Evolutionary conservation across 495 filamentous ascomycete genomes (phyloP).

Genomic region (Collariella sp.): DNA sequence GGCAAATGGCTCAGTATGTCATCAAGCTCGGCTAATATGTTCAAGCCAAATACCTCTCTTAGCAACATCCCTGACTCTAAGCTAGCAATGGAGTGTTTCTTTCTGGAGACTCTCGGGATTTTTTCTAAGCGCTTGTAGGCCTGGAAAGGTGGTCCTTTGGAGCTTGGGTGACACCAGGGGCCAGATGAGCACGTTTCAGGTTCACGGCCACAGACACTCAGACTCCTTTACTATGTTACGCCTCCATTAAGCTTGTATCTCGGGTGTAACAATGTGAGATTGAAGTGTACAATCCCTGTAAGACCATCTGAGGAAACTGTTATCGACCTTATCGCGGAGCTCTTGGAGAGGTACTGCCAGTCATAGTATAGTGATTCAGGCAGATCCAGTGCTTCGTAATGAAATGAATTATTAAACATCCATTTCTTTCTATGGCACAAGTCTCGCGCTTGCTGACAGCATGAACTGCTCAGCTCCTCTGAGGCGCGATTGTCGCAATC

Average conservation of each 20-base stretch:
- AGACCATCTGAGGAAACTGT: no score
- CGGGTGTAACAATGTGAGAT: no score
- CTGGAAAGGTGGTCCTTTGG: not conserved
- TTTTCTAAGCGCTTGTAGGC: not conserved
- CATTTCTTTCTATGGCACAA: not conserved
- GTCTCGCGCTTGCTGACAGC: not conserved
- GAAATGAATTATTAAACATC: constrained; percentile 5
- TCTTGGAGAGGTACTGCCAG: no score
- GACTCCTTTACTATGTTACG: not conserved
- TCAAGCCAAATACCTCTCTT: no score
- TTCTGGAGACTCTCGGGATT: constrained; percentile 6
- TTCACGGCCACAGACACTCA: not conserved
- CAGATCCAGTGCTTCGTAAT: no score
- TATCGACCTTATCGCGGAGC: no score
- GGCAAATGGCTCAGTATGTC: no score
- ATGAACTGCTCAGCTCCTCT: not conserved
- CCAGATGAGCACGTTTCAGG: constrained; percentile 18
- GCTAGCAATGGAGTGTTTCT: constrained; percentile 1
- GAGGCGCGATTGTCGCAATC: constrained; percentile 7
- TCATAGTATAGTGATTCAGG: no score
- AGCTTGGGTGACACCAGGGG: constrained; percentile 3
- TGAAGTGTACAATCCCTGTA: no score
- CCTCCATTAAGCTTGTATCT: not conserved
- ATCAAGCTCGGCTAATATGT: no score
- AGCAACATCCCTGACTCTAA: no score